These are phyloP conservation scores for Suhomyces anneliseae DNA, from an alignment of 1,139 yeast species.

Conservation along the genomic window DNA sequence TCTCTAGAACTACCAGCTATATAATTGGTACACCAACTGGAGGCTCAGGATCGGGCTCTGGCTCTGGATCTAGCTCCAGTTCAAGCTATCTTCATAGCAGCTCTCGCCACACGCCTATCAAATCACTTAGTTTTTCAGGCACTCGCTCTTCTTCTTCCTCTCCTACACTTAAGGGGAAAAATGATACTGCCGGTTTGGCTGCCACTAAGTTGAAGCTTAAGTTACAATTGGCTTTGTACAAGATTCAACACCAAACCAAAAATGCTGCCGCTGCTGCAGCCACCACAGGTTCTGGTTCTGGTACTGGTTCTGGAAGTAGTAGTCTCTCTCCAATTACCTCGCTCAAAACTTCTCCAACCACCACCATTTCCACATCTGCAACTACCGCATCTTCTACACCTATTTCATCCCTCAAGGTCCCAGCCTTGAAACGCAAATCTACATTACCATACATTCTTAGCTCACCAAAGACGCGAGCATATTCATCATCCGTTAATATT, in stretches of 20 bases:
- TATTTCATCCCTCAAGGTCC: not conserved
- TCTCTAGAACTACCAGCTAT: conserved; percentile 3
- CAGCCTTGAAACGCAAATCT: not conserved
- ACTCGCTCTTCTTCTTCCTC: conserved; percentile 8
- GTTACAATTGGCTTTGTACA: conserved; percentile 76
- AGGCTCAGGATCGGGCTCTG: not conserved
- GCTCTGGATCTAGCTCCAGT: not conserved
- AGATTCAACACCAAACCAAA: conserved; percentile 39
- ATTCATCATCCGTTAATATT: conserved; percentile 26
- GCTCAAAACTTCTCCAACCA: not conserved
- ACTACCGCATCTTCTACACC: not conserved
- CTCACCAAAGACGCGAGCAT: conserved; percentile 6
- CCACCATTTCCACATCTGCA: not conserved
- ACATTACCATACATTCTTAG: not conserved
- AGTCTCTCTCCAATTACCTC: not conserved
- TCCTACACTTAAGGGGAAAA: conserved; percentile 7
- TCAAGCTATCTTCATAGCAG: conserved; percentile 3
- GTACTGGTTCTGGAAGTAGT: no score
- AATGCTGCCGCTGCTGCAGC: not conserved
- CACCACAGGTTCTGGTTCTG: not conserved
- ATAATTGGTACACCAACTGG: conserved; percentile 4
- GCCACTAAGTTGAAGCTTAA: conserved; percentile 70
- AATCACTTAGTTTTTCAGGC: conserved; percentile 28
- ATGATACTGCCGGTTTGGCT: conserved; percentile 27
- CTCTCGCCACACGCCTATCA: conserved; percentile 11